phyloP scores from a whole-genome alignment of 2,329 filamentous ascomycete species.

The Aspergillus sp. region DNA sequence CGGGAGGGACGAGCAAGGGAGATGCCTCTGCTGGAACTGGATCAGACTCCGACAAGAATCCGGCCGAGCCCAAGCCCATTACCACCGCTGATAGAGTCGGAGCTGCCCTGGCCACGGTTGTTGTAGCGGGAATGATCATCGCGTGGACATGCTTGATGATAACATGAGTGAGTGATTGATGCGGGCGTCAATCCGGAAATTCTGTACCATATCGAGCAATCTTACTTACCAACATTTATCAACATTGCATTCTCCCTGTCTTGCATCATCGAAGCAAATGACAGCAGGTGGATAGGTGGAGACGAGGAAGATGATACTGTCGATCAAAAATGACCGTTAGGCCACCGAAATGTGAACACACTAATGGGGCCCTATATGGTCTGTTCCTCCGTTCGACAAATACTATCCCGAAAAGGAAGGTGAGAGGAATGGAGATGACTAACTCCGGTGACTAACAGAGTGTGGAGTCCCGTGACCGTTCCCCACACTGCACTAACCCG shows the following conservation, averaged over 20 bases:
- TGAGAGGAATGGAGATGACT: background rate
- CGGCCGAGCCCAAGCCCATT: background rate
- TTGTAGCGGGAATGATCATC: background rate
- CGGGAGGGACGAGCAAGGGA: conserved; percentile 56
- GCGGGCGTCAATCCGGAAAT: background rate
- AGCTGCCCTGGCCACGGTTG: background rate
- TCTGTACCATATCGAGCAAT: background rate
- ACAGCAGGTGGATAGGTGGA: too few relatives aligned
- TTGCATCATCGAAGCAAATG: too few relatives aligned
- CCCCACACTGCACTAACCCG: background rate
- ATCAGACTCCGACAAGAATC: background rate
- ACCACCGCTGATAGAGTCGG: background rate
- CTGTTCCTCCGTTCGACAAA: too few relatives aligned
- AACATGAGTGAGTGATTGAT: background rate
- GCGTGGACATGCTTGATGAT: background rate
- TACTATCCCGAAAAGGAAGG: background rate
- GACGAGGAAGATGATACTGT: too few relatives aligned
- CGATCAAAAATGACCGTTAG: too few relatives aligned
- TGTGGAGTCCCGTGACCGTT: background rate
- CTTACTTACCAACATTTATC: background rate
- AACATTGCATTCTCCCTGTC: too few relatives aligned
- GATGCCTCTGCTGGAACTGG: conserved; percentile 36
- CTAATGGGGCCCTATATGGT: too few relatives aligned
- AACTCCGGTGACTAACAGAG: background rate
- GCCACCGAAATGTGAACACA: too few relatives aligned